Conservation (phyloP, 768 basidiomycete genomes). For the Sarcodon aspratus region DNA sequence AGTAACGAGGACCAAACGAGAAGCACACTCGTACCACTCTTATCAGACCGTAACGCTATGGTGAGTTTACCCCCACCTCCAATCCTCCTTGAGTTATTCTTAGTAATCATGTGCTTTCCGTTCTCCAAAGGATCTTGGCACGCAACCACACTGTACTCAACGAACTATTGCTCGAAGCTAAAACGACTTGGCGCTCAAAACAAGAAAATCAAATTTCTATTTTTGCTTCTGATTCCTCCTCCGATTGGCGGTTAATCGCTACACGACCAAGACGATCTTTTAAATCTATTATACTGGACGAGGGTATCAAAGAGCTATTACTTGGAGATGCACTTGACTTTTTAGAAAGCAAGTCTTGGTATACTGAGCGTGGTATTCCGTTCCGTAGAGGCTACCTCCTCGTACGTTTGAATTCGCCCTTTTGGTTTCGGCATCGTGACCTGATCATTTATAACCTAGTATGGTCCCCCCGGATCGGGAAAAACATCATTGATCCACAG, state of each 20-base stretch:
- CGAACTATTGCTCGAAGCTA: constrained; percentile 42
- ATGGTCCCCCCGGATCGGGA: constrained; percentile 68
- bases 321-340: constrained; percentile 66
- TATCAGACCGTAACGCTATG: constrained; percentile 30
- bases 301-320: constrained; percentile 52
- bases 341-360: constrained; percentile 59
- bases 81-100: not conserved
- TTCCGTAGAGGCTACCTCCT: constrained; percentile 76
- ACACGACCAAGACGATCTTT: constrained; percentile 55
- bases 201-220: constrained; percentile 41
- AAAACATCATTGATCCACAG: constrained; percentile 73
- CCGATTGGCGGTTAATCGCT: constrained; percentile 41
- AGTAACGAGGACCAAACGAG: constrained; percentile 21
- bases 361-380: constrained; percentile 62
- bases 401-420: constrained; percentile 18
- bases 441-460: constrained; percentile 17
- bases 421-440: not conserved
- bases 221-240: constrained; percentile 29
- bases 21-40: constrained; percentile 21
- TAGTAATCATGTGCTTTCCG: not conserved
- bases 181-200: constrained; percentile 36
- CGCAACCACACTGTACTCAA: constrained; percentile 35
- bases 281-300: constrained; percentile 59
- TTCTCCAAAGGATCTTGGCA: constrained; percentile 33
- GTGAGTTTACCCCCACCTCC: constrained; percentile 15